phyloP scores from a whole-genome alignment of 345 rosid species.

The Lepidium africanum region DNA sequence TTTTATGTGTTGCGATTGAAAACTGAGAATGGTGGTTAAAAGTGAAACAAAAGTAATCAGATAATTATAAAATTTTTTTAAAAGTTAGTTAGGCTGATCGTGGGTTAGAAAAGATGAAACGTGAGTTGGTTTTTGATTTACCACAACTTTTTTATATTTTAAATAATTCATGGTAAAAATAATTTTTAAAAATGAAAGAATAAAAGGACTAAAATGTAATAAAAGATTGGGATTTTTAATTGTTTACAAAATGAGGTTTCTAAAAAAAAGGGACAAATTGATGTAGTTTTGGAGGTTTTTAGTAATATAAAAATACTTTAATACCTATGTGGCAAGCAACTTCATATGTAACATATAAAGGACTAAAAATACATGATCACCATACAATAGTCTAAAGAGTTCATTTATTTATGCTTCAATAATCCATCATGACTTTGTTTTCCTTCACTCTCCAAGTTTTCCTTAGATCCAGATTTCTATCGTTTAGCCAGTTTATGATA shows the following conservation, averaged over 20 bases:
- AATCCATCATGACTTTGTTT: constrained; percentile 14
- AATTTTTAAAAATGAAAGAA: no score
- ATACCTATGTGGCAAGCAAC: background rate
- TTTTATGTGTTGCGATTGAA: background rate
- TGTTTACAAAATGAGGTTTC: no score
- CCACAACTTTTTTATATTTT: no score
- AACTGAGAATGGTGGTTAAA: background rate
- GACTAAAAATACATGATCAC: background rate
- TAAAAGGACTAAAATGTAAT: no score
- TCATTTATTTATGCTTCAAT: constrained; percentile 4
- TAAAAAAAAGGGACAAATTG: no score
- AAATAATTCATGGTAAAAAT: no score
- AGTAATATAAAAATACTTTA: background rate
- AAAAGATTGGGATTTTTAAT: no score
- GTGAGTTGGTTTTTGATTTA: no score
- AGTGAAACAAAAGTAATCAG: no score
- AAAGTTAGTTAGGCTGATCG: no score
- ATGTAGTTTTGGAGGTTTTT: background rate
- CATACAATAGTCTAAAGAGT: background rate
- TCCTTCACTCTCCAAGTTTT: constrained; percentile 20
- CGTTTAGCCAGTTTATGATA: constrained; percentile 52
- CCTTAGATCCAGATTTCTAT: constrained; percentile 18
- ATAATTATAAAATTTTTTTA: no score
- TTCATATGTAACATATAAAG: background rate
- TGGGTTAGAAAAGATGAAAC: no score